Conservation (phyloP, 179 eudicot species). For the Silene noctiflora region DNA sequence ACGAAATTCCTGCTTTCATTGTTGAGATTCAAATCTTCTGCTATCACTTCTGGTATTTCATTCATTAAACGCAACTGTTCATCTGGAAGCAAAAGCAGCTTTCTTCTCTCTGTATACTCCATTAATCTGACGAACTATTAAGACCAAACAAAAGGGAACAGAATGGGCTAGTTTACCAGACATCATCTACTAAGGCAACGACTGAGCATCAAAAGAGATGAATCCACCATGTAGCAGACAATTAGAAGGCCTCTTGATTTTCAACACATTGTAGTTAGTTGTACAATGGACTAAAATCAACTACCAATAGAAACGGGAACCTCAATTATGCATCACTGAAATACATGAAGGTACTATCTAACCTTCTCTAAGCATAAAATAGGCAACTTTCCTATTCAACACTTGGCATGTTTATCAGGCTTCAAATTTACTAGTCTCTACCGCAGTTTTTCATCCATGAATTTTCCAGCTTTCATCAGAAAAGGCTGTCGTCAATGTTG, state of each 20-base stretch:
- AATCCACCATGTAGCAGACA: neutral
- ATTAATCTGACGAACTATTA: slow-evolving; percentile 24
- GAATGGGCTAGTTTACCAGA: neutral
- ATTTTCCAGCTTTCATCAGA: neutral
- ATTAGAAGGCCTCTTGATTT: slow-evolving; percentile 4
- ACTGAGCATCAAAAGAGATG: neutral
- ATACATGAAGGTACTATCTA: neutral
- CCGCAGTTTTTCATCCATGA: neutral
- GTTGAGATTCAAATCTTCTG: slow-evolving; percentile 19
- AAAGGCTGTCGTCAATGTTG: neutral
- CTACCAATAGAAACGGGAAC: neutral
- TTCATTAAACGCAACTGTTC: slow-evolving; percentile 27
- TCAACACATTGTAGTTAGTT: neutral
- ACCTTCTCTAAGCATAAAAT: slow-evolving; percentile 3
- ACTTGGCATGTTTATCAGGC: neutral
- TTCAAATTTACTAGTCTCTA: neutral
- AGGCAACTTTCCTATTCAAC: neutral
- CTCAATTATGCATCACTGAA: neutral
- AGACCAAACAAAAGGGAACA: slow-evolving; percentile 16
- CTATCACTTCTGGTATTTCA: slow-evolving; percentile 34
- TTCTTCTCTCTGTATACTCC: slow-evolving; percentile 30
- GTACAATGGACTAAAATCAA: slow-evolving; percentile 2
- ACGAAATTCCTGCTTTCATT: slow-evolving; percentile 7
- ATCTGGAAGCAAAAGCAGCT: slow-evolving; percentile 27
- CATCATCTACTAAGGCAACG: neutral